phyloP scores from a whole-genome alignment of 139 green algal genomes.

The Picochlorum sp. region DNA sequence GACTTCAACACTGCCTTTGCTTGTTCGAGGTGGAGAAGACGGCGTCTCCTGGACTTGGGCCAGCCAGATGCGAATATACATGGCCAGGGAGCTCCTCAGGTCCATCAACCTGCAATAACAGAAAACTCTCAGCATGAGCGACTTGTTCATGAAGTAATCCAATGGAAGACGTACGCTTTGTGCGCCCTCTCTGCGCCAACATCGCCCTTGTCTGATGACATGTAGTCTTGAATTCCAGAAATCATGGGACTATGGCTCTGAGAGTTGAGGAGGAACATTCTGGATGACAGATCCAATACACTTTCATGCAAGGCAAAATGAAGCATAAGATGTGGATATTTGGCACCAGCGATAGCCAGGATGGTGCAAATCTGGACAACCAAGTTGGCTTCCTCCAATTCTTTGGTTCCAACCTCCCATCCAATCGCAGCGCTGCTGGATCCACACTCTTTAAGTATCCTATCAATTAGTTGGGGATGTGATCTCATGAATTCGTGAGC shows the following conservation, averaged over 20 bases:
- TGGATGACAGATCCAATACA: slow-evolving; percentile 25
- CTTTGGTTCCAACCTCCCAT: slow-evolving; percentile 36
- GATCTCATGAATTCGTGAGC: slow-evolving; percentile 37
- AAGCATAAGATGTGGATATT: no score
- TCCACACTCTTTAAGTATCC: slow-evolving; percentile 47
- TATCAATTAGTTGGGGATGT: slow-evolving; percentile 35
- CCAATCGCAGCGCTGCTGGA: neutral
- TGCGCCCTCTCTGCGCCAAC: neutral
- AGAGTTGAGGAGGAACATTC: slow-evolving; percentile 27
- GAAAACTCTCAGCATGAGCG: slow-evolving; percentile 1
- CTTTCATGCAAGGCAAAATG: slow-evolving; percentile 21
- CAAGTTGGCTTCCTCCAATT: slow-evolving; percentile 56
- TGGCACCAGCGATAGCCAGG: slow-evolving; percentile 15
- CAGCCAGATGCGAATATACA: neutral
- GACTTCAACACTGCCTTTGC: neutral
- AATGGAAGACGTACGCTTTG: neutral
- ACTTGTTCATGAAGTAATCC: neutral
- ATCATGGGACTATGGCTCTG: neutral
- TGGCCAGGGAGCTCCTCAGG: neutral
- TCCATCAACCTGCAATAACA: neutral
- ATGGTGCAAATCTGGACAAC: slow-evolving; percentile 35
- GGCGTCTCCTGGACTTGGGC: no score
- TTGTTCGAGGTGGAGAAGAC: no score
- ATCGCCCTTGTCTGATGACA: neutral
- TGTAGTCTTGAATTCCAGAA: neutral